A percentile compares a stretch with the other conserved stretches of the same genome.
Conservation (phyloP, 768 basidiomycete species). For the Hygrophorus pudorinus region DNA sequence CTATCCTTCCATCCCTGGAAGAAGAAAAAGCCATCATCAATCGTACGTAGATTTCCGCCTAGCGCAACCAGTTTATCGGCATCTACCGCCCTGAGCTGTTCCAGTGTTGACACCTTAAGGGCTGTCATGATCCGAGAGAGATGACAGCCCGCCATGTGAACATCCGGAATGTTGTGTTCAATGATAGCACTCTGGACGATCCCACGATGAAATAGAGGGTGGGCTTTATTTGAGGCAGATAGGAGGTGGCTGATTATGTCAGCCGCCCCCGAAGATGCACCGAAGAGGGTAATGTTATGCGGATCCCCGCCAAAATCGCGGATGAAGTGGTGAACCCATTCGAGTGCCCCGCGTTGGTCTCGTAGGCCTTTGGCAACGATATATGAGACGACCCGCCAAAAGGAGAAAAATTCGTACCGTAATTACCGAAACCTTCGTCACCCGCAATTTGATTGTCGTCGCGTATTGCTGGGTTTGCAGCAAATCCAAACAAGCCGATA, state of each 20-base stretch:
- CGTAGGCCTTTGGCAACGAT: conserved; percentile 36
- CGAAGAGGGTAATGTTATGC: conserved; percentile 42
- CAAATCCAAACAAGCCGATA: conserved; percentile 67
- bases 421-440: conserved; percentile 70
- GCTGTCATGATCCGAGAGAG: conserved; percentile 54
- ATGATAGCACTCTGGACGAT: conserved; percentile 67
- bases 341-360: conserved; percentile 54
- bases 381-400: background rate
- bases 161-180: conserved; percentile 51
- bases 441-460: conserved; percentile 59
- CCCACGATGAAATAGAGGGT: conserved; percentile 60
- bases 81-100: conserved; percentile 51
- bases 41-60: conserved; percentile 40
- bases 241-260: conserved; percentile 56
- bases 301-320: conserved; percentile 61
- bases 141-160: conserved; percentile 53
- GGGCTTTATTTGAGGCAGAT: conserved; percentile 47
- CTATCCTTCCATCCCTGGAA: conserved; percentile 45
- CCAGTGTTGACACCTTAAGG: conserved; percentile 42
- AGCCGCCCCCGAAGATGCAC: conserved; percentile 41
- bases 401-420: conserved; percentile 34
- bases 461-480: conserved; percentile 52
- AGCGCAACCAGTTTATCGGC: conserved; percentile 47
- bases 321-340: conserved; percentile 56
- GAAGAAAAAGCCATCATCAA: conserved; percentile 67